A percentile compares a stretch with the other conserved stretches of the same genome.
These are phyloP conservation scores for Trichoderma sp. DNA, from an alignment of 2,329 filamentous ascomycete species.

Conservation along the genomic window DNA sequence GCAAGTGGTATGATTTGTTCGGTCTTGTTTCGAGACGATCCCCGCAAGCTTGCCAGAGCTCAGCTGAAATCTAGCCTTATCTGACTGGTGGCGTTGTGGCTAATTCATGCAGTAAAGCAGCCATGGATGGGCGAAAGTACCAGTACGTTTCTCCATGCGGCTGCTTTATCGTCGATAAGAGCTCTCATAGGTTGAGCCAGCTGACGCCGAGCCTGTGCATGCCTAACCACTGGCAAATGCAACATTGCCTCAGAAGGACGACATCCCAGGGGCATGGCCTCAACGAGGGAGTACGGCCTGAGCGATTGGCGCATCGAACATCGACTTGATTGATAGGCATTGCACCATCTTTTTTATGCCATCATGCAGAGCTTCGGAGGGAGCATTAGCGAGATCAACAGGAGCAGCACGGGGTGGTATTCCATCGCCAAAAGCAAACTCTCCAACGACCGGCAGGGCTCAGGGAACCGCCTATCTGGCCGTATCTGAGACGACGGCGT, in stretches of 20 bases:
- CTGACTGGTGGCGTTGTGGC: constrained; percentile 12
- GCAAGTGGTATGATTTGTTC: not conserved
- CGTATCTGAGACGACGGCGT: constrained; percentile 6
- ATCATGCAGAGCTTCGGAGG: constrained; percentile 8
- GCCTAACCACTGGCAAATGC: not conserved
- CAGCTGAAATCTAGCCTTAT: constrained; percentile 19
- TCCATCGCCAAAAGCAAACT: not conserved
- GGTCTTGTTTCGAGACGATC: constrained; percentile 9
- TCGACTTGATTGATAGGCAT: not conserved
- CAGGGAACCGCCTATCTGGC: not conserved
- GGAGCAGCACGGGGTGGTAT: not conserved
- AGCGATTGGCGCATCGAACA: constrained; percentile 3
- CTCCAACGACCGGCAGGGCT: not conserved
- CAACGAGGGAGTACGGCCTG: not conserved
- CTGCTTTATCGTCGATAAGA: not conserved
- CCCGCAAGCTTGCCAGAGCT: constrained; percentile 10
- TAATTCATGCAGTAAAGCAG: constrained; percentile 5
- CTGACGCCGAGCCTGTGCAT: constrained; percentile 1
- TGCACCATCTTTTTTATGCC: not conserved
- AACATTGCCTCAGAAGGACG: not conserved
- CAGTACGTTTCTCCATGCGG: not conserved
- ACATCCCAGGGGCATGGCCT: not conserved
- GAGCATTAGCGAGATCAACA: not conserved
- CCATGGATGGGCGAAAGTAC: not conserved
- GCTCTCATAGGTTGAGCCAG: not conserved